Percentiles rank a stretch among this genome's conserved stretches.
phyloP scores from a whole-genome alignment of 169 alveolate species.

The Eimeria praecox region DNA sequence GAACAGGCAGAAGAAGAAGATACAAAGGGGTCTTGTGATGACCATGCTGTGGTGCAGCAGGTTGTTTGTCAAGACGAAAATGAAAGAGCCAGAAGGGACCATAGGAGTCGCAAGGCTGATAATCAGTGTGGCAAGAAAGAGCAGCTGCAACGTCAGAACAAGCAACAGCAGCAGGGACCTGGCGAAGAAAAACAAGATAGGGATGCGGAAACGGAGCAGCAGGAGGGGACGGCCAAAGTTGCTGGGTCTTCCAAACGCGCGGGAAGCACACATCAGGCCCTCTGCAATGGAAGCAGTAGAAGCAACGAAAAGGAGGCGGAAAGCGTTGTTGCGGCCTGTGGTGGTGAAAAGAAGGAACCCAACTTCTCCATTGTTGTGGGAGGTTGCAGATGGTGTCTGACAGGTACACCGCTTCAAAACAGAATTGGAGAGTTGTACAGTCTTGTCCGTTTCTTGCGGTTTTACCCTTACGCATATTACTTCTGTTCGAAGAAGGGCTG shows the following conservation, averaged over 20 bases:
- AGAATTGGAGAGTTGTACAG: constrained; percentile 97
- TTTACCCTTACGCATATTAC: constrained; percentile 95
- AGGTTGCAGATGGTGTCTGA: constrained; percentile 95
- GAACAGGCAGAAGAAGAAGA: constrained; percentile 6
- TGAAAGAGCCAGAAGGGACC: neutral
- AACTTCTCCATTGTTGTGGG: constrained; percentile 39
- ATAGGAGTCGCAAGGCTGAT: neutral
- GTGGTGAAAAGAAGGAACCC: constrained; percentile 26
- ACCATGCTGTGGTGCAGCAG: constrained; percentile 2
- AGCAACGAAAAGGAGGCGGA: neutral
- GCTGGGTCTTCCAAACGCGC: constrained; percentile 18
- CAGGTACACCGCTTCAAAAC: constrained; percentile 99
- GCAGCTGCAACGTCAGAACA: constrained; percentile 1
- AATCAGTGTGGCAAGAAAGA: neutral
- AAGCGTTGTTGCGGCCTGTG: neutral
- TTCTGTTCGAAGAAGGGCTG: constrained; percentile 93
- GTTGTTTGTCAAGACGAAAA: neutral
- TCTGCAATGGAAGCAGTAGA: neutral
- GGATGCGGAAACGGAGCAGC: constrained; percentile 8
- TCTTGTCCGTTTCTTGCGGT: constrained; percentile 95
- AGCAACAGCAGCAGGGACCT: constrained; percentile 14
- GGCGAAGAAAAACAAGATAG: neutral
- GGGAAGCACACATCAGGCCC: neutral
- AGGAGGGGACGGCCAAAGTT: constrained; percentile 37
- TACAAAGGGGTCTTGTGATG: neutral